Percentiles rank a stretch among this genome's conserved stretches.
Evolutionary conservation across 495 filamentous ascomycete species (phyloP).

Genomic region (Hypomontagnella submonticulosa): DNA sequence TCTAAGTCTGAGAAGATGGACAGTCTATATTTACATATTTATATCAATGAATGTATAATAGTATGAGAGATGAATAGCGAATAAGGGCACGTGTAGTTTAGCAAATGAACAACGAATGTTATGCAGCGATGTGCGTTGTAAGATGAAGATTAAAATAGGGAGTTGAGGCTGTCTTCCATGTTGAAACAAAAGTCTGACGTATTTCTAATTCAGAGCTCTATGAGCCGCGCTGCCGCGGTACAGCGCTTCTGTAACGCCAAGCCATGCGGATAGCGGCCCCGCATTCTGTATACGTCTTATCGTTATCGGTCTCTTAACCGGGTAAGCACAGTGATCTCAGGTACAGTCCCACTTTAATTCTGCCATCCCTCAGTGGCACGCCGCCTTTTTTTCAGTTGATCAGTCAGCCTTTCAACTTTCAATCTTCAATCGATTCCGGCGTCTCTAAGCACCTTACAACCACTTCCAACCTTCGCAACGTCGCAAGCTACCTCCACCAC

Average conservation of each 20-base stretch:
- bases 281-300: not conserved
- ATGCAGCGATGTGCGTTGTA: not conserved
- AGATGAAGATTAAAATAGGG: not conserved
- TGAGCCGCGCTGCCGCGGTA: constrained; percentile 7
- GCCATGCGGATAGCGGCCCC: constrained; percentile 5
- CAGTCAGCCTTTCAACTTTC: constrained; percentile 1
- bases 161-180: constrained; percentile 13
- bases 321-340: not conserved
- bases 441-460: not conserved
- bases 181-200: constrained; percentile 10
- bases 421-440: constrained; percentile 12
- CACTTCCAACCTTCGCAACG: not conserved
- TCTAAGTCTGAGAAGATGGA: not conserved
- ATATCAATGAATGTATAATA: not conserved
- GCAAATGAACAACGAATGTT: not conserved
- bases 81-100: not conserved
- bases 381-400: constrained; percentile 50
- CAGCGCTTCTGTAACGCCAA: constrained; percentile 1
- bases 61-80: not conserved
- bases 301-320: not conserved
- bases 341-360: constrained; percentile 29
- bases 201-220: not conserved
- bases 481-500: not conserved
- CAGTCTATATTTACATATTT: not conserved
- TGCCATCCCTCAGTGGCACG: constrained; percentile 33